Percentiles rank a stretch among this genome's conserved stretches.
phyloP scores from a whole-genome alignment of 257 asterid species.

The Phtheirospermum japonicum region DNA sequence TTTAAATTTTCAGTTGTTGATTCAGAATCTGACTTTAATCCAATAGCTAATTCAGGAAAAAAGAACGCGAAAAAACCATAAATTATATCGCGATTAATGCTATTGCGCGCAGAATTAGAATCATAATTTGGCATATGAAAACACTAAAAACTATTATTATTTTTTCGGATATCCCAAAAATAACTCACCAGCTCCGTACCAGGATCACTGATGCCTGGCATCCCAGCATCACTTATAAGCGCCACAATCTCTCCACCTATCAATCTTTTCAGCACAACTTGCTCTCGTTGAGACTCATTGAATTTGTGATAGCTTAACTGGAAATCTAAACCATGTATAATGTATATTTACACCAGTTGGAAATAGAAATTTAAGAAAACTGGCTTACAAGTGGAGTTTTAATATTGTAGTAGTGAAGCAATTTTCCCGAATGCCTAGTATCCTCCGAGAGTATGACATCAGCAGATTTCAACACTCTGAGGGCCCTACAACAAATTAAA shows the following conservation, averaged over 20 bases:
- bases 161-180: no score
- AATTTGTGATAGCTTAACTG: slow-evolving; percentile 97
- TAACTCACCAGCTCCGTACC: slow-evolving; percentile 83
- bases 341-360: neutral
- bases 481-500: slow-evolving; percentile 51
- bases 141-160: neutral
- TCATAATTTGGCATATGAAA: neutral
- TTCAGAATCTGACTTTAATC: neutral
- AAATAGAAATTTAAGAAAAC: slow-evolving; percentile 26
- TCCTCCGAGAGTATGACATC: slow-evolving; percentile 87
- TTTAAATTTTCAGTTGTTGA: no score
- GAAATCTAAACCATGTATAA: slow-evolving; percentile 38
- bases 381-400: slow-evolving; percentile 82
- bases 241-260: slow-evolving; percentile 80
- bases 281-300: slow-evolving; percentile 86
- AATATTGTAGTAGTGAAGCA: slow-evolving; percentile 78
- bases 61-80: no score
- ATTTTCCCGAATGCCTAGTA: slow-evolving; percentile 90
- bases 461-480: slow-evolving; percentile 78
- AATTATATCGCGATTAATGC: no score
- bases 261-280: slow-evolving; percentile 62
- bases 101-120: neutral
- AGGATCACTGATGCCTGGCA: slow-evolving; percentile 94
- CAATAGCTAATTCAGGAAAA: neutral
- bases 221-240: slow-evolving; percentile 92